phyloP scores from a whole-genome alignment of 805 yeast genomes.

The Hanseniaspora meyeri region DNA sequence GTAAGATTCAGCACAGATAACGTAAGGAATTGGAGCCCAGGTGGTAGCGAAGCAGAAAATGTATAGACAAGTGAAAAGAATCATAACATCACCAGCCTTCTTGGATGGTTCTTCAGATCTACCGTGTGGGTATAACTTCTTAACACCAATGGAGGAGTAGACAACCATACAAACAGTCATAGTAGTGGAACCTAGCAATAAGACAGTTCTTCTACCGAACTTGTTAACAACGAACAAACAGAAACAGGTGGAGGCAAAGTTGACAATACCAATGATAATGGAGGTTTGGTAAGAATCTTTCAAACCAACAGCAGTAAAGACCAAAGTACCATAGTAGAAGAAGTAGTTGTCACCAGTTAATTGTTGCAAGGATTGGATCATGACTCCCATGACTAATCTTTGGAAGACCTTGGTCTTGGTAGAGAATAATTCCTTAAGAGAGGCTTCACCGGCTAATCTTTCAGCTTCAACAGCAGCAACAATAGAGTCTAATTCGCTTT shows the following conservation, averaged over 20 bases:
- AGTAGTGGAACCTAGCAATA: conserved; percentile 36
- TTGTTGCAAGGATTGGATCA: conserved; percentile 51
- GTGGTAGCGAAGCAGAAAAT: conserved; percentile 58
- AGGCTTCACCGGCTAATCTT: conserved; percentile 45
- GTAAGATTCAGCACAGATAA: conserved; percentile 51
- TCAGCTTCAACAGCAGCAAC: conserved; percentile 50
- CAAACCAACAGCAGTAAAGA: conserved; percentile 25
- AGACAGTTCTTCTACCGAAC: conserved; percentile 37
- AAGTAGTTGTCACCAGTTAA: conserved; percentile 52
- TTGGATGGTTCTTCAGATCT: conserved; percentile 20
- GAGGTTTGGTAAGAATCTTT: conserved; percentile 44
- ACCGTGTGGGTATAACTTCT: conserved; percentile 30
- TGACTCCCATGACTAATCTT: conserved; percentile 37
- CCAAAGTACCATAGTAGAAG: conserved; percentile 48
- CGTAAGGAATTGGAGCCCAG: conserved; percentile 58
- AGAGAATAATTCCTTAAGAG: conserved; percentile 36
- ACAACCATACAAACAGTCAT: conserved; percentile 34
- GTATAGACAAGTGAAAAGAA: conserved; percentile 33
- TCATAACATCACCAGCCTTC: conserved; percentile 29
- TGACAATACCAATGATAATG: conserved; percentile 43
- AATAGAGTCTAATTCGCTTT: conserved; percentile 39
- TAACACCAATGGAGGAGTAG: conserved; percentile 49
- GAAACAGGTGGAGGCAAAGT: conserved; percentile 42
- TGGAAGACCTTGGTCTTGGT: conserved; percentile 49
- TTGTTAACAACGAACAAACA: conserved; percentile 39